Evolutionary conservation across 352 stramenopile species (phyloP).

Genomic region (Globisporangium parvum): DNA sequence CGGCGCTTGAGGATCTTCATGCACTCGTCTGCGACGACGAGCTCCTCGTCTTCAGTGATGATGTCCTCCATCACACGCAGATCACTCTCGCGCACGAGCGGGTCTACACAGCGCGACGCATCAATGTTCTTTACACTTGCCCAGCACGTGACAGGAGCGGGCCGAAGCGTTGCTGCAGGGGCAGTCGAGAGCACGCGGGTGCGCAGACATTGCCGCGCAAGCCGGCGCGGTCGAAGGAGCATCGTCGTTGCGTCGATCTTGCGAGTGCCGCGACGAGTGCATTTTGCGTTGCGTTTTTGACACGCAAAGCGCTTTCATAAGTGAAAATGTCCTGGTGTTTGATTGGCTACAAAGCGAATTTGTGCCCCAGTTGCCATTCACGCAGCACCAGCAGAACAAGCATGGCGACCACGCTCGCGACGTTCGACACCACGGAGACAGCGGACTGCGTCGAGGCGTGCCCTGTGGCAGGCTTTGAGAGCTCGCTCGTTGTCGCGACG

Average conservation of each 20-base stretch:
- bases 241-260: background rate
- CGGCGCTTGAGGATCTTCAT: conserved; percentile 50
- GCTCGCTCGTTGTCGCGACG: conserved; percentile 64
- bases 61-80: conserved; percentile 62
- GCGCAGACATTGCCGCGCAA: background rate
- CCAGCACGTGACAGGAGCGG: conserved; percentile 16
- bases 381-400: background rate
- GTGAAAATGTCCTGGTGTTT: no score
- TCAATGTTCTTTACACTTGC: conserved; percentile 41
- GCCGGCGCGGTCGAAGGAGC: background rate
- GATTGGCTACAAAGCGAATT: conserved; percentile 1
- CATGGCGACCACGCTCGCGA: conserved; percentile 35
- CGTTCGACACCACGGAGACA: conserved; percentile 72
- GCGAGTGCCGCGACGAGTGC: no score
- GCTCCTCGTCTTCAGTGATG: conserved; percentile 71
- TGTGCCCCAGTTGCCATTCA: background rate
- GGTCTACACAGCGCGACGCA: conserved; percentile 46
- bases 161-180: background rate
- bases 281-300: no score
- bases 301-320: no score
- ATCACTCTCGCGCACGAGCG: conserved; percentile 48
- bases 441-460: conserved; percentile 84
- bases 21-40: conserved; percentile 65
- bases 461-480: conserved; percentile 49
- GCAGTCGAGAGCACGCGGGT: conserved; percentile 6